Percentiles rank a stretch among this genome's conserved stretches.
Conservation (phyloP, 768 basidiomycete genomes). For the Xerocomellus intermedius region DNA sequence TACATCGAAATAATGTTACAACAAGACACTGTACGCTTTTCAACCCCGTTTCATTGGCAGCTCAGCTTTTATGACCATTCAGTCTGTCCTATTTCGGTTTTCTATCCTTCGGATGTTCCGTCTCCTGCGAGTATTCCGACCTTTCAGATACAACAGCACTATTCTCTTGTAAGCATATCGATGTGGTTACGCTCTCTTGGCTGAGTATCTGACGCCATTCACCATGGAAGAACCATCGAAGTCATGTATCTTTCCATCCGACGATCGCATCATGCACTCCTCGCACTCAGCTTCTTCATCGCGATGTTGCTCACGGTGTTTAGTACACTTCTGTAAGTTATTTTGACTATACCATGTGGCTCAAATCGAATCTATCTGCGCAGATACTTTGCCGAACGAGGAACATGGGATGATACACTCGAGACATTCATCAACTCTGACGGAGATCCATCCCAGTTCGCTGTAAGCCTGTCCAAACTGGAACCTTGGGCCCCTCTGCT, state of each 20-base stretch:
- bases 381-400: constrained; percentile 88
- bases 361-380: not conserved
- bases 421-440: constrained; percentile 83
- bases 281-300: constrained; percentile 88
- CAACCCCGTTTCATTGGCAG: not conserved
- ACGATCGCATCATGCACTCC: constrained; percentile 80
- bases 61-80: not conserved
- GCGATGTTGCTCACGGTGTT: constrained; percentile 85
- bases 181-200: not conserved
- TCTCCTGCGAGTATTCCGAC: constrained; percentile 82
- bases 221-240: constrained; percentile 65
- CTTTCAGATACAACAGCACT: constrained; percentile 82
- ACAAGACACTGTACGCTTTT: constrained; percentile 75
- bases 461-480: constrained; percentile 41
- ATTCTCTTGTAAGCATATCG: constrained; percentile 66
- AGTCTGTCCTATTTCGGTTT: constrained; percentile 88
- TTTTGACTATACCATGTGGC: not conserved
- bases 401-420: constrained; percentile 81
- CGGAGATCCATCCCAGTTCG: constrained; percentile 79
- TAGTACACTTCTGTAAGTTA: constrained; percentile 73
- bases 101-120: constrained; percentile 90
- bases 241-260: constrained; percentile 91
- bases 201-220: not conserved
- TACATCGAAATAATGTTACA: constrained; percentile 82
- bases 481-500: not conserved